These are phyloP conservation scores for Salix viminalis DNA, from an alignment of 345 rosid species.

Conservation along the genomic window DNA sequence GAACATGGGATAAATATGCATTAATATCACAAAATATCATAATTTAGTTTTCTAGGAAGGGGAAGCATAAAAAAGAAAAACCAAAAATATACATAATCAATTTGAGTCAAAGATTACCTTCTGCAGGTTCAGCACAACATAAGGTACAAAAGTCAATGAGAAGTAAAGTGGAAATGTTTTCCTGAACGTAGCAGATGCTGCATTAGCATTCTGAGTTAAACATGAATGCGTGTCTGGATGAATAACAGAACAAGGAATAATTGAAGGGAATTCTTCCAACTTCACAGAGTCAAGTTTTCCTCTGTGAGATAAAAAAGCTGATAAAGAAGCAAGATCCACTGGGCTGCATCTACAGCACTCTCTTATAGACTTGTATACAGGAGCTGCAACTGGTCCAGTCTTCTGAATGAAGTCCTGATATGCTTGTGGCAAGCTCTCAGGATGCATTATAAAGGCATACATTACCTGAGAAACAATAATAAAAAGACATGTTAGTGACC, in stretches of 20 bases:
- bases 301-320: constrained; percentile 55
- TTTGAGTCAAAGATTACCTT: constrained; percentile 51
- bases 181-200: constrained; percentile 86
- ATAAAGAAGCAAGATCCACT: constrained; percentile 64
- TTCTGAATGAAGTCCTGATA: constrained; percentile 93
- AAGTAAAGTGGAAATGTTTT: constrained; percentile 96
- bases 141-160: constrained; percentile 97
- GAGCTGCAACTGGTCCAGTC: constrained; percentile 90
- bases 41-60: background rate
- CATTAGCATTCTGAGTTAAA: constrained; percentile 73
- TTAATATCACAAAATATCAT: background rate
- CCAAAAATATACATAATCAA: background rate
- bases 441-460: constrained; percentile 27
- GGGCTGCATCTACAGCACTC: constrained; percentile 90
- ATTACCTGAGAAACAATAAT: constrained; percentile 36
- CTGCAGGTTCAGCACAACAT: constrained; percentile 83
- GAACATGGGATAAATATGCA: background rate
- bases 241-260: constrained; percentile 86
- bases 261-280: constrained; percentile 71
- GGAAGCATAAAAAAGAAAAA: background rate
- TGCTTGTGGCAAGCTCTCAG: constrained; percentile 94
- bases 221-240: constrained; percentile 85
- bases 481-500: background rate
- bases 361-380: constrained; percentile 89
- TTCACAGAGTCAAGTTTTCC: constrained; percentile 45